Evolutionary conservation across 2,329 filamentous ascomycete genomes (phyloP), one percentile per base, ranked within the genome.

Genomic region (Apiospora phragmitis): DNA sequence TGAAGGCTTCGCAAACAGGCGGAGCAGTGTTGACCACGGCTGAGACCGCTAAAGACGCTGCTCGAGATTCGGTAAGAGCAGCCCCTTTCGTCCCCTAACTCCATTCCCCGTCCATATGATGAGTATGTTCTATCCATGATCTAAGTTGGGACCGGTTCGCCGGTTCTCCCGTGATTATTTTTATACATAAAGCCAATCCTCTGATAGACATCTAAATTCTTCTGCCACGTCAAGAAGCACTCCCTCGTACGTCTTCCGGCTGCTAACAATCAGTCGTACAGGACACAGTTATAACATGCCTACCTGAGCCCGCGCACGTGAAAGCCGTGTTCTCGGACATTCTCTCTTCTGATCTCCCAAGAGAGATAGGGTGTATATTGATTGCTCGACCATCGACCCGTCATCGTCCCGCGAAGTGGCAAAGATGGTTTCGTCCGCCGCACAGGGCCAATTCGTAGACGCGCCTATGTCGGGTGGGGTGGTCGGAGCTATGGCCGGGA

Each of bases 391-490:
- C 21, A 98, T 99, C 78, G 96, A 98, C 81, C 94, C 95, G 0
- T 90, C 90, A 42, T 94, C 94, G 2, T 98, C 95, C 1, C 90
- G 90, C 49, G 88, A 90, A 74, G 92, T 98, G 6, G 94, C 94
- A 29, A 86, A 90, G 72, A 87, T 88, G 32, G 91, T 97, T 1
- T 72, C 81, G 70, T 88, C 88, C 6, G 89, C 90, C 1, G 86
- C 89, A 1, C 88, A 92, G 78, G 93, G 93, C 69, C 87, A 87
- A 68, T 98, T 98, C 78, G 91, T 98, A 71, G 96, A 99, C 79
- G 95, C 96, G 3, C 96, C 96, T 62, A 97, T 99, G 92, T 98
- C 95, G 0, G 96, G 96, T 66, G 96, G 96, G 68, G 95, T 98
- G 0, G 94, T 98, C 6, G 96, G 95, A 59, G 96, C 96, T 14